These are phyloP conservation scores for Sutorius eximius DNA, from an alignment of 1,284 basidiomycete genomes.

Conservation along the genomic window DNA sequence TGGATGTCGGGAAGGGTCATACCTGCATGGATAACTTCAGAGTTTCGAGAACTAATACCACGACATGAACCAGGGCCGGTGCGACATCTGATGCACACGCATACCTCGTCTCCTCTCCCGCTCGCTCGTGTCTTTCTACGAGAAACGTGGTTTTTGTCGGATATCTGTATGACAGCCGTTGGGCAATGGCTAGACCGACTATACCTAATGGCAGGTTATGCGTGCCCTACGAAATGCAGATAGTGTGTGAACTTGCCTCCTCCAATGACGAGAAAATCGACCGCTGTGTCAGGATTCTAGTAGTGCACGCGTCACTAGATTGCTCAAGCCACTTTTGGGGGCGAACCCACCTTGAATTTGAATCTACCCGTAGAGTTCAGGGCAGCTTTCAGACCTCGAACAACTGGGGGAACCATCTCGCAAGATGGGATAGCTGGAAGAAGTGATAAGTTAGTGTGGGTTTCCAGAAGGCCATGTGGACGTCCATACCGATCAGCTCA, in stretches of 20 bases:
- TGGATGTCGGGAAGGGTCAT: conserved; percentile 10
- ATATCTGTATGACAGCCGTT: conserved; percentile 67
- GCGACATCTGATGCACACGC: conserved; percentile 8
- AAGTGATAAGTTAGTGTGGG: background rate
- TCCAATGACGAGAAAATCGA: conserved; percentile 94
- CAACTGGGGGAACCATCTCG: conserved; percentile 28
- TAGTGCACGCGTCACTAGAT: background rate
- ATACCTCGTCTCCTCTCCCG: conserved; percentile 84
- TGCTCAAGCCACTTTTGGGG: background rate
- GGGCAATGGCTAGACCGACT: conserved; percentile 86
- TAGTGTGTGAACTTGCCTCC: conserved; percentile 57
- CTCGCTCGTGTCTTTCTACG: conserved; percentile 74
- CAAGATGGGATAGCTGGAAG: background rate
- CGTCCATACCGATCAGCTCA: background rate
- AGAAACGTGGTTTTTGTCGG: conserved; percentile 79
- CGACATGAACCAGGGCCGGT: background rate
- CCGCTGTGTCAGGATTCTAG: conserved; percentile 66
- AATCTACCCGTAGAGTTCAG: conserved; percentile 63
- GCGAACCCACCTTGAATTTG: conserved; percentile 56
- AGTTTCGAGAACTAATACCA: conserved; percentile 79
- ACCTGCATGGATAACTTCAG: conserved; percentile 95
- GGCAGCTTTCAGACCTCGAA: conserved; percentile 56
- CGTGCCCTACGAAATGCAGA: background rate
- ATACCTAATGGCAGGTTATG: conserved; percentile 52
- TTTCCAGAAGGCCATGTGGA: background rate